phyloP scores from a whole-genome alignment of 2,329 filamentous ascomycete species.

The Arthrobotrys iridis region DNA sequence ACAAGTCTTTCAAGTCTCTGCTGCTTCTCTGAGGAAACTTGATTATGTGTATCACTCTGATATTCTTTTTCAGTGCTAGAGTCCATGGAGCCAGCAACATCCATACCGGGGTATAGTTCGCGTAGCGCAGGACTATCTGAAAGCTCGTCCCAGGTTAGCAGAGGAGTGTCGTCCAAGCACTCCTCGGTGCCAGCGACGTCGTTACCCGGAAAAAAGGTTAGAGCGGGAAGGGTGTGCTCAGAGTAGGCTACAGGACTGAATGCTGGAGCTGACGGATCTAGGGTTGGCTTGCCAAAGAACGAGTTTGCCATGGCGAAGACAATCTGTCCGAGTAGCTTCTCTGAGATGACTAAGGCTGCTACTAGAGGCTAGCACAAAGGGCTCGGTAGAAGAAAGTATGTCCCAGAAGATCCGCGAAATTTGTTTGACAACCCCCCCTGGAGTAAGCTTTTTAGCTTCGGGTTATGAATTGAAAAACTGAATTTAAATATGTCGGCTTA shows the following conservation, averaged over 20 bases:
- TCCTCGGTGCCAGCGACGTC: neutral
- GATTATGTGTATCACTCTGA: neutral
- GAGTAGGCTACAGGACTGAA: conserved; percentile 11
- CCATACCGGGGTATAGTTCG: neutral
- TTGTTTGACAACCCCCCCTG: too few species aligned
- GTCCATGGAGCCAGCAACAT: neutral
- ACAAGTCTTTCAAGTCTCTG: conserved; percentile 29
- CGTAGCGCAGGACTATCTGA: neutral
- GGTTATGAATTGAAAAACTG: too few species aligned
- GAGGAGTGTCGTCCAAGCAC: neutral
- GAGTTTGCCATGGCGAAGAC: neutral
- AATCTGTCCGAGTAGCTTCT: neutral
- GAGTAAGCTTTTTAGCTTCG: too few species aligned
- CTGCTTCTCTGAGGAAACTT: neutral
- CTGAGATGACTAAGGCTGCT: neutral
- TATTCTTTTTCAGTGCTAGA: neutral
- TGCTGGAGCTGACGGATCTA: conserved; percentile 29
- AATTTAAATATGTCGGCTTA: too few species aligned
- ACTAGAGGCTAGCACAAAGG: too few species aligned
- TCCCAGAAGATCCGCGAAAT: neutral
- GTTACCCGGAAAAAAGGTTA: neutral
- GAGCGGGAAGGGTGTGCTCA: neutral
- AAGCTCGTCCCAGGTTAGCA: too few species aligned
- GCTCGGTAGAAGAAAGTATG: neutral
- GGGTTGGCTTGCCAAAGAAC: neutral